Evolutionary conservation across 108 stramenopile genomes (phyloP).

Genomic region (Cyclostephanos invisitatus): DNA sequence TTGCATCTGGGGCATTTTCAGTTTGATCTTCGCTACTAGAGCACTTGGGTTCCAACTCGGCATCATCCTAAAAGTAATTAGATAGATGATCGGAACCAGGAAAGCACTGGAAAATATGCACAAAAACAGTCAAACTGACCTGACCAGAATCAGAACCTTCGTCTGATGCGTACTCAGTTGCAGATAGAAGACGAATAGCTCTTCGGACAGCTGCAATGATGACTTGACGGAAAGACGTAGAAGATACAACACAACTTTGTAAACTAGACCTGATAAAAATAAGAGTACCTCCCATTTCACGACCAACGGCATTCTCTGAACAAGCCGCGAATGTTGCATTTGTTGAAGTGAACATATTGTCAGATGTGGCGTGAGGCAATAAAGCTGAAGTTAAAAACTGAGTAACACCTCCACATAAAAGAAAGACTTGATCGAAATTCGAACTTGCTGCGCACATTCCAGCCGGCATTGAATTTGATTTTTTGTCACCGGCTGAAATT

Average conservation of each 20-base stretch:
- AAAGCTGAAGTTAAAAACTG: conserved; percentile 60
- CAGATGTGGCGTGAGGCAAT: conserved; percentile 5
- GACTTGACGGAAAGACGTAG: conserved; percentile 55
- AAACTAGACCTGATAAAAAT: conserved; percentile 62
- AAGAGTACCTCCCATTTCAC: conserved; percentile 62
- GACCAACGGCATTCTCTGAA: conserved; percentile 64
- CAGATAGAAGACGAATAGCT: conserved; percentile 66
- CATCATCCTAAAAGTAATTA: conserved; percentile 19
- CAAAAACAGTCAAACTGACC: conserved; percentile 6
- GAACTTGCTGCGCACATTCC: conserved; percentile 44
- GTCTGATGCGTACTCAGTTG: conserved; percentile 62
- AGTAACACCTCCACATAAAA: conserved; percentile 50
- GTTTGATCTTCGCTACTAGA: conserved; percentile 9
- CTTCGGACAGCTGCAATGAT: conserved; percentile 60
- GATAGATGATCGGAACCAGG: background rate
- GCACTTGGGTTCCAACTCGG: conserved; percentile 14
- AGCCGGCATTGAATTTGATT: conserved; percentile 25
- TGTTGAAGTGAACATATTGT: conserved; percentile 21
- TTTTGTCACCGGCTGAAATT: conserved; percentile 63
- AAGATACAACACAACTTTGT: conserved; percentile 61
- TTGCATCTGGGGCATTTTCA: conserved; percentile 64
- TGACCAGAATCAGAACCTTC: conserved; percentile 43
- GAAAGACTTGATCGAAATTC: conserved; percentile 42
- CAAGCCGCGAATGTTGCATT: conserved; percentile 51
- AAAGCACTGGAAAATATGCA: background rate